Percentiles rank a stretch among this genome's conserved stretches.
Evolutionary conservation across 2,329 filamentous ascomycete genomes (phyloP).

Genomic region (Trichophyton benhamiae): DNA sequence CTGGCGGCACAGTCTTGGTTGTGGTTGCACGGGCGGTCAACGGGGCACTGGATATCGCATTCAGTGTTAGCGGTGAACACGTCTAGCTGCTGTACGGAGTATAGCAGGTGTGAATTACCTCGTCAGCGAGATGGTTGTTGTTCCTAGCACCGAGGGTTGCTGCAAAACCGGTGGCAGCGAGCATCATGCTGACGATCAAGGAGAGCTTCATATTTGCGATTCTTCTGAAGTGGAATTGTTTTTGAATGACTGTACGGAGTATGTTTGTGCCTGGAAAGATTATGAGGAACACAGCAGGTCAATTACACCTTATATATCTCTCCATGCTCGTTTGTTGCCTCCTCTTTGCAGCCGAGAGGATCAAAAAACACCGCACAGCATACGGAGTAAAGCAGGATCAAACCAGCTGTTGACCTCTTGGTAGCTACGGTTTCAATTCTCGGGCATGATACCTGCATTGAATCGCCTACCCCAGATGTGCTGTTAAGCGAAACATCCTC

Average conservation of each 20-base stretch:
- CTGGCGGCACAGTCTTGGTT: neutral
- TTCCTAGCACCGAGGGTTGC: neutral
- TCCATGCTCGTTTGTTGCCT: too few species aligned
- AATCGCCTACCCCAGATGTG: neutral
- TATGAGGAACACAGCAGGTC: neutral
- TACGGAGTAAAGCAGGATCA: neutral
- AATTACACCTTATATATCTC: neutral
- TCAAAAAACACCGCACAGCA: neutral
- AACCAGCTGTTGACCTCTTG: neutral
- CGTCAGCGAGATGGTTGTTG: neutral
- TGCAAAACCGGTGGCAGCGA: neutral
- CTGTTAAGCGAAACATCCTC: neutral
- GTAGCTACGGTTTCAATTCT: neutral
- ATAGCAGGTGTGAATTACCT: neutral
- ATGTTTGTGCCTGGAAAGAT: neutral
- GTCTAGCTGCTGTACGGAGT: neutral
- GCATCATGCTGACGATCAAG: conserved; percentile 2
- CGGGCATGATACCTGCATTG: neutral
- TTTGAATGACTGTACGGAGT: neutral
- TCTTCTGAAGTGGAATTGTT: neutral
- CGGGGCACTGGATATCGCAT: neutral
- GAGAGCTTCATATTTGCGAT: neutral
- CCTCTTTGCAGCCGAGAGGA: too few species aligned
- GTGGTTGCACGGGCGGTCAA: neutral
- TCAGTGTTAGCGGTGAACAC: neutral